phyloP scores from a whole-genome alignment of 768 basidiomycete species.

The Leucosporidium creatinivorum region DNA sequence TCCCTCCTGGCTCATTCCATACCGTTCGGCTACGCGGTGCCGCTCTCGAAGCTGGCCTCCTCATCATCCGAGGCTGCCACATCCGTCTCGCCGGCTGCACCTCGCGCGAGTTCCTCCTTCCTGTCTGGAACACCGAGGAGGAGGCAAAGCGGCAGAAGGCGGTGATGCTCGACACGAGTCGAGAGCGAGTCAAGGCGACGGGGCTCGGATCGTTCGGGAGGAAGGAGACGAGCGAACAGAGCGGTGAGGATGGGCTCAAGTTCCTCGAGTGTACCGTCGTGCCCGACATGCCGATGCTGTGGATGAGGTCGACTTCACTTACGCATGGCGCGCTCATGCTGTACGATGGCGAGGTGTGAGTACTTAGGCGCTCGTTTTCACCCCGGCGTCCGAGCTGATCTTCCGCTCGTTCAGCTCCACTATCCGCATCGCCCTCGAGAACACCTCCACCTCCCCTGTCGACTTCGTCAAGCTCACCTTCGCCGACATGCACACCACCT shows the following conservation, averaged over 20 bases:
- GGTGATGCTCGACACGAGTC: constrained; percentile 14
- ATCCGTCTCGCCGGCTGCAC: constrained; percentile 69
- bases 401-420: constrained; percentile 53
- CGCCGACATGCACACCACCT: constrained; percentile 77
- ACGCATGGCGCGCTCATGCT: constrained; percentile 92
- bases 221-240: not conserved
- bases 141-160: constrained; percentile 42
- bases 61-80: constrained; percentile 69
- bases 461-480: constrained; percentile 81
- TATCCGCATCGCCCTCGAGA: constrained; percentile 81
- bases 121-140: constrained; percentile 63
- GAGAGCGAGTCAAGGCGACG: constrained; percentile 60
- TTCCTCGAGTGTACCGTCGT: constrained; percentile 79
- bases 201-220: constrained; percentile 56
- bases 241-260: constrained; percentile 19
- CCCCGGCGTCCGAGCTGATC: constrained; percentile 13
- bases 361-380: constrained; percentile 7
- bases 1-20: constrained; percentile 70
- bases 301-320: constrained; percentile 77
- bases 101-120: constrained; percentile 65
- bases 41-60: constrained; percentile 57
- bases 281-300: constrained; percentile 75
- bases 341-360: constrained; percentile 86
- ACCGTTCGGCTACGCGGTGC: constrained; percentile 63
- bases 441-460: constrained; percentile 70